Evolutionary conservation across 371 early-diverging fungal species (phyloP).

Genomic region (Syncephalastrum sp.): DNA sequence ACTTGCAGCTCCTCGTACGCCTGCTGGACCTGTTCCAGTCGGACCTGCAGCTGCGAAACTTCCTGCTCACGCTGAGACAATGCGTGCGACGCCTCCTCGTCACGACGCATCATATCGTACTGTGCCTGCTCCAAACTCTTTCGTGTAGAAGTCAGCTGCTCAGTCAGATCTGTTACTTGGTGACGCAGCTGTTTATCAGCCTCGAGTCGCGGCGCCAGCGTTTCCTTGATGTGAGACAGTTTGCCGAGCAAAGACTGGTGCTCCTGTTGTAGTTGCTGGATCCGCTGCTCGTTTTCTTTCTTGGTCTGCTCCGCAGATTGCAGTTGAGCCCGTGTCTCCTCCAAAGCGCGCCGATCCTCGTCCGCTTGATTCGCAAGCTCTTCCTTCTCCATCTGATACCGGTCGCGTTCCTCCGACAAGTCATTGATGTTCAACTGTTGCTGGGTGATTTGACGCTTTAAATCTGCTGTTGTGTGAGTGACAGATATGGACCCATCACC

Average conservation of each 20-base stretch:
- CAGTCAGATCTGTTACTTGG: conserved; percentile 23
- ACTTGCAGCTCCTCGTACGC: conserved; percentile 69
- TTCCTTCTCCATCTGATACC: conserved; percentile 31
- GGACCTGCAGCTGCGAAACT: conserved; percentile 39
- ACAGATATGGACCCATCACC: background rate
- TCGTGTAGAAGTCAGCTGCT: conserved; percentile 20
- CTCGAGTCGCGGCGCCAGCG: conserved; percentile 39
- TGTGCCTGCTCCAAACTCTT: conserved; percentile 24
- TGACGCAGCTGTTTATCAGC: conserved; percentile 42
- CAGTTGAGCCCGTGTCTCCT: conserved; percentile 5
- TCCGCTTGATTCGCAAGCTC: conserved; percentile 15
- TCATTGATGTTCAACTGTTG: conserved; percentile 35
- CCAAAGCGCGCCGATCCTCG: conserved; percentile 3
- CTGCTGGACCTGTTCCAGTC: conserved; percentile 53
- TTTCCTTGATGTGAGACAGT: conserved; percentile 41
- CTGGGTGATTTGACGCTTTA: conserved; percentile 41
- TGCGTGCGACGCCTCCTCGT: conserved; percentile 24
- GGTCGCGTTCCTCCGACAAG: conserved; percentile 38
- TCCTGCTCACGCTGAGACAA: conserved; percentile 23
- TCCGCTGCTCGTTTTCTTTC: conserved; percentile 17
- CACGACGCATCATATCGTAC: conserved; percentile 24
- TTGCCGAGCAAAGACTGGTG: conserved; percentile 36
- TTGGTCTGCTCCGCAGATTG: conserved; percentile 17
- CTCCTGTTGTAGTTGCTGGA: conserved; percentile 39
- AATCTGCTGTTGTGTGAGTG: conserved; percentile 16